A percentile compares a stretch with the other conserved stretches of the same genome.
Evolutionary conservation across 805 yeast species (phyloP).

Genomic region (Wickerhamiella shivajii): DNA sequence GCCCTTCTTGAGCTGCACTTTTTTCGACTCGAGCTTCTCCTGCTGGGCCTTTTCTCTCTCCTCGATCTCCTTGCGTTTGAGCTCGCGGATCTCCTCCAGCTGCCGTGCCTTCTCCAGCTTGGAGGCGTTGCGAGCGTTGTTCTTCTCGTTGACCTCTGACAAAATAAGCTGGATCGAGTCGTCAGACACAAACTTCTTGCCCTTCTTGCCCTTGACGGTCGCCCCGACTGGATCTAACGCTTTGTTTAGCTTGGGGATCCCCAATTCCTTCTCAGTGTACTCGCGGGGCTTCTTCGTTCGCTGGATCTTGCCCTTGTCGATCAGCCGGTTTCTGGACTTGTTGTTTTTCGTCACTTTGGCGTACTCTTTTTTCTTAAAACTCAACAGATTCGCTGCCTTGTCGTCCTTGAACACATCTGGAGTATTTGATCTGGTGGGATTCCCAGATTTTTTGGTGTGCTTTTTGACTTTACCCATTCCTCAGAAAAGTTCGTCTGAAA

Average conservation of each 20-base stretch:
- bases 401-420: conserved; percentile 19
- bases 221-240: conserved; percentile 75
- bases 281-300: conserved; percentile 20
- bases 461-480: conserved; percentile 18
- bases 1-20: conserved; percentile 63
- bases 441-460: conserved; percentile 11
- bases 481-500: no score
- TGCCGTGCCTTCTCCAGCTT: conserved; percentile 82
- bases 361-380: conserved; percentile 16
- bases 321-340: conserved; percentile 16
- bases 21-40: conserved; percentile 58
- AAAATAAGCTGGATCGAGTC: conserved; percentile 61
- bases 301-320: conserved; percentile 11
- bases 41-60: conserved; percentile 59
- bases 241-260: conserved; percentile 65
- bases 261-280: conserved; percentile 64
- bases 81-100: conserved; percentile 76
- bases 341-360: conserved; percentile 18
- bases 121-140: conserved; percentile 68
- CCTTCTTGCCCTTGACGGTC: conserved; percentile 67
- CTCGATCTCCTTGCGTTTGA: conserved; percentile 77
- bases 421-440: conserved; percentile 16
- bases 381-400: conserved; percentile 15
- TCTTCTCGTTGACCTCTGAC: conserved; percentile 65
- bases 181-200: conserved; percentile 45